These are phyloP conservation scores for Sarcomyxa edulis DNA, from an alignment of 768 basidiomycete genomes.

Conservation along the genomic window DNA sequence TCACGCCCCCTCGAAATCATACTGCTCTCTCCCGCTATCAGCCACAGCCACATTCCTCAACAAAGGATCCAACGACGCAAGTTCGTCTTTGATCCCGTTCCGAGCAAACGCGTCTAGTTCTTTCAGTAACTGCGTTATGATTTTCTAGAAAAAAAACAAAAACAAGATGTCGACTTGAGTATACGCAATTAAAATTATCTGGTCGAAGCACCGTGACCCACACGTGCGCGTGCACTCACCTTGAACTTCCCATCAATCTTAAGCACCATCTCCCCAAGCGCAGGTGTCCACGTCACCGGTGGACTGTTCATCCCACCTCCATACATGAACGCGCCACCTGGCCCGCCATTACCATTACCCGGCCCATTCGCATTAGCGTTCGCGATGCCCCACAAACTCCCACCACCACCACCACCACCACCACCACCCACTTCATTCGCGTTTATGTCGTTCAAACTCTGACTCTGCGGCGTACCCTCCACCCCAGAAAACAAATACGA, in stretches of 20 bases:
- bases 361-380: conserved; percentile 38
- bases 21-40: conserved; percentile 24
- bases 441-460: conserved; percentile 16
- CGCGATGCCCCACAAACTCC: conserved; percentile 72
- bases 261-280: conserved; percentile 64
- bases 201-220: too few species aligned
- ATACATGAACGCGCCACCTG: conserved; percentile 20
- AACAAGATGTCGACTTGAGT: not conserved
- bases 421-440: too few species aligned
- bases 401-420: too few species aligned
- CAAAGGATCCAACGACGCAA: conserved; percentile 76
- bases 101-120: conserved; percentile 82
- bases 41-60: conserved; percentile 50
- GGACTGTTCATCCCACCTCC: conserved; percentile 31
- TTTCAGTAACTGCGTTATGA: conserved; percentile 71
- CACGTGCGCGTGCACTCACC: conserved; percentile 35
- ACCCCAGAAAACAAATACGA: conserved; percentile 69
- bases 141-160: conserved; percentile 54
- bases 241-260: conserved; percentile 86
- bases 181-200: too few species aligned
- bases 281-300: conserved; percentile 53
- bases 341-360: conserved; percentile 14
- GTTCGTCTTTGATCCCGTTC: conserved; percentile 75
- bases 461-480: conserved; percentile 8
- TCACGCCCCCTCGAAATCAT: conserved; percentile 30